A percentile compares a stretch with the other conserved stretches of the same genome.
Conservation (phyloP, 2,329 filamentous ascomycete genomes). For the Beauveria sp. region DNA sequence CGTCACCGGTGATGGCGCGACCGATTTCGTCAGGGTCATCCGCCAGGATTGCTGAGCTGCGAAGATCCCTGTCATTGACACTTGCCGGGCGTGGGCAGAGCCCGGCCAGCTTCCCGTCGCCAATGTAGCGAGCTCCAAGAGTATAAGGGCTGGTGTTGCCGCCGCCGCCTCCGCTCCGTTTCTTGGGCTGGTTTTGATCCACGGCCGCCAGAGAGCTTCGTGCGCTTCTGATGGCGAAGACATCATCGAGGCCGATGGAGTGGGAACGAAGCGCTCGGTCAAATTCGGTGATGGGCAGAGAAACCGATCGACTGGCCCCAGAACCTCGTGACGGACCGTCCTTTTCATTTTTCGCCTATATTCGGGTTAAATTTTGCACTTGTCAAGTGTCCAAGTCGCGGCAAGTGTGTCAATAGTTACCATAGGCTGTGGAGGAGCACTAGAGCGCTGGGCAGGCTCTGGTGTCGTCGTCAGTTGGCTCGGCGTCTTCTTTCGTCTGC, state of each 20-base stretch:
- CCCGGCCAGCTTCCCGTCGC: constrained; percentile 40
- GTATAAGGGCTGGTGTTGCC: constrained; percentile 15
- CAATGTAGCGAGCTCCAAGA: constrained; percentile 15
- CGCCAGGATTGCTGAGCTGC: constrained; percentile 20
- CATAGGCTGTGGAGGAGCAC: background rate
- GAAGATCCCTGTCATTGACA: constrained; percentile 39
- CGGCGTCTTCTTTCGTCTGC: constrained; percentile 44
- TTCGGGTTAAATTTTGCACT: background rate
- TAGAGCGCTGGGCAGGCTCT: constrained; percentile 1
- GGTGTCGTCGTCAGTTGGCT: constrained; percentile 16
- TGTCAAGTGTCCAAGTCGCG: background rate
- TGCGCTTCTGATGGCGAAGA: constrained; percentile 43
- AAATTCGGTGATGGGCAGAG: constrained; percentile 53
- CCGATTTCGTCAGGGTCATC: constrained; percentile 50
- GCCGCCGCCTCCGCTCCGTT: constrained; percentile 15
- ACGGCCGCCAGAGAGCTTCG: constrained; percentile 43
- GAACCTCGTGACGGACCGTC: background rate
- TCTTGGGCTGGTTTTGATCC: constrained; percentile 32
- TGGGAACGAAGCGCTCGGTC: constrained; percentile 55
- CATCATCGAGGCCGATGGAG: constrained; percentile 50
- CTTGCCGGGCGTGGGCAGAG: constrained; percentile 56
- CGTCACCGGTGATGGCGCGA: constrained; percentile 53
- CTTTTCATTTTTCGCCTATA: background rate
- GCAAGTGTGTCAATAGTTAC: constrained; percentile 13
- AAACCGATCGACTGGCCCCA: constrained; percentile 43